Evolutionary conservation across 2,329 filamentous ascomycete genomes (phyloP), one percentile per base, ranked within the genome.

Genomic region (Sordariomycetes sp.): DNA sequence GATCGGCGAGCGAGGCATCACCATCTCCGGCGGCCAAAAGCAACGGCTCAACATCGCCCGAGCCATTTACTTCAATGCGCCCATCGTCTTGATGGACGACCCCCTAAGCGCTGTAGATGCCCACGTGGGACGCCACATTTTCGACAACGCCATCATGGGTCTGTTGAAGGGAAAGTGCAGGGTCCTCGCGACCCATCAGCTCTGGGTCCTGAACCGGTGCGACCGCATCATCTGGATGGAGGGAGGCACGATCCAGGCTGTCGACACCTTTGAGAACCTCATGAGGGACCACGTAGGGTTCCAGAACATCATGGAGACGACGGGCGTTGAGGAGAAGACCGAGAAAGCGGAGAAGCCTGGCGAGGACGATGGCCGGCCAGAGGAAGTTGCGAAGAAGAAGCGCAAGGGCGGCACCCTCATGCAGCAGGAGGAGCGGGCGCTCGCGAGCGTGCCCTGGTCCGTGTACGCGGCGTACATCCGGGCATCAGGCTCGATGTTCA

Each of bases 161-260:
- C 76, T 97, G 10, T 76, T 97, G 57, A 89, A 87, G 64, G 81
- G 92, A 70, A 96, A 96, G 70, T 94, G 90, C 65, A 81, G 94
- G 22, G 86, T 97, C 36, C 76, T 99, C 35, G 94, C 92, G 1
- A 99, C 94, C 0, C 94, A 99, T 69, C 92, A 97, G 68, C 81
- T 97, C 15, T 94, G 95, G 76, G 91, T 97, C 6, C 79, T 97
- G 6, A 90, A 81, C 66, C 85, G 90, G 36, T 96, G 90, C 64
- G 92, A 97, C 67, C 81, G 92, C 36, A 92, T 97, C 62, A 84
- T 97, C 54, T 91, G 90, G 83, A 91, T 99, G 82, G 88, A 96
- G 58, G 83, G 85, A 17, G 94, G 94, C 52, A 82, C 78, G 57
- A 87, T 97, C 57, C 82, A 88, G 68, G 89, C 90, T 4, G 76